phyloP scores from a whole-genome alignment of 371 early-diverging fungal genomes.

The Gilbertella persicaria region DNA sequence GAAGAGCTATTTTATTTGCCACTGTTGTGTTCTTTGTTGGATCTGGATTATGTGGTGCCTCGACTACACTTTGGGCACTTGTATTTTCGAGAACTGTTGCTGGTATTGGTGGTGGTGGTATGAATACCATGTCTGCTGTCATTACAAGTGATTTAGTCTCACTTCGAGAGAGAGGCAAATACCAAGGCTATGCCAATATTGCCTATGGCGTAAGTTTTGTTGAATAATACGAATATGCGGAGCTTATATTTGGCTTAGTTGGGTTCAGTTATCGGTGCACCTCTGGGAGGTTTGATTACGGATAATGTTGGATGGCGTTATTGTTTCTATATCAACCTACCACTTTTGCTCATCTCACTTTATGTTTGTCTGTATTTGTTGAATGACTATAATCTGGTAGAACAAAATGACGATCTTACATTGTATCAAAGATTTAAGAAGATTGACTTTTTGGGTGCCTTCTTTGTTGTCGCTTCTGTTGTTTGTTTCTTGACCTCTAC shows the following conservation, averaged over 20 bases:
- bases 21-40: constrained; percentile 58
- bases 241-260: constrained; percentile 59
- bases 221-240: neutral
- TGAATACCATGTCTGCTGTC: constrained; percentile 45
- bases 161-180: constrained; percentile 50
- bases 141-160: constrained; percentile 50
- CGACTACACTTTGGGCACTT: constrained; percentile 61
- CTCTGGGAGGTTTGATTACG: constrained; percentile 59
- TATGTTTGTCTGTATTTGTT: constrained; percentile 45
- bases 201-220: constrained; percentile 40
- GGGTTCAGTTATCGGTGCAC: constrained; percentile 70
- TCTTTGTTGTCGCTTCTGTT: constrained; percentile 51
- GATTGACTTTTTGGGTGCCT: constrained; percentile 67
- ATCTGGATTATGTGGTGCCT: constrained; percentile 59
- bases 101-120: constrained; percentile 79
- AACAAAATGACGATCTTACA: constrained; percentile 39
- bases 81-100: constrained; percentile 76
- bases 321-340: constrained; percentile 76
- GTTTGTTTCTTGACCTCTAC: constrained; percentile 61
- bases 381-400: constrained; percentile 42
- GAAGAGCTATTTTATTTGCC: constrained; percentile 56
- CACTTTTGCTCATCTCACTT: constrained; percentile 58
- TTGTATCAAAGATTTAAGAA: constrained; percentile 53
- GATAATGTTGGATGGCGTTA: constrained; percentile 63
- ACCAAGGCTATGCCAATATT: constrained; percentile 51